A percentile compares a stretch with the other conserved stretches of the same genome.
These are phyloP conservation scores for Earliella scabrosa DNA, from an alignment of 1,284 basidiomycete species.

Conservation along the genomic window DNA sequence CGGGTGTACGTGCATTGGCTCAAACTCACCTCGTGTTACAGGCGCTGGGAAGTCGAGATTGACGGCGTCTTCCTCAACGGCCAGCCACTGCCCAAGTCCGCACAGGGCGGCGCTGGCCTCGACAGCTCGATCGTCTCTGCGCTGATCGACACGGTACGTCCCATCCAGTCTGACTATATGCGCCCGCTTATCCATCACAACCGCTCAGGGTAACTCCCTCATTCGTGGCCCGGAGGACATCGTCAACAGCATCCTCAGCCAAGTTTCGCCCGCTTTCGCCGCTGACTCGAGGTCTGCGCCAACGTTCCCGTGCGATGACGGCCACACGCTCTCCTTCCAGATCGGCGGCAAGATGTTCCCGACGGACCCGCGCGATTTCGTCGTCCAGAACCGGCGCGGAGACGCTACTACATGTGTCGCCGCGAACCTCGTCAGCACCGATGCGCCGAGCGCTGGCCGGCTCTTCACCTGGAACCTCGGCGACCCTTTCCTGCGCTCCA, in stretches of 20 bases:
- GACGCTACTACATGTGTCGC: constrained; percentile 49
- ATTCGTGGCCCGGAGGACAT: constrained; percentile 43
- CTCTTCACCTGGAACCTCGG: constrained; percentile 43
- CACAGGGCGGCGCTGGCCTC: constrained; percentile 38
- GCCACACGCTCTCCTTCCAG: constrained; percentile 61
- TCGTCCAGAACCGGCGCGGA: constrained; percentile 40
- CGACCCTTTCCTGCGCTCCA: constrained; percentile 46
- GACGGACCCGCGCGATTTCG: constrained; percentile 69
- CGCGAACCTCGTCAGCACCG: constrained; percentile 45
- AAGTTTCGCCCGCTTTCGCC: constrained; percentile 40
- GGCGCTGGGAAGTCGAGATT: constrained; percentile 62
- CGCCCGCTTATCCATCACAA: too few species aligned
- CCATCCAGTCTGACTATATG: background rate
- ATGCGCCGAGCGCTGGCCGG: constrained; percentile 3
- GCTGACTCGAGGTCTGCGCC: constrained; percentile 30
- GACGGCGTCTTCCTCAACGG: constrained; percentile 63
- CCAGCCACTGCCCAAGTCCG: constrained; percentile 47
- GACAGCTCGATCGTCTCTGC: constrained; percentile 43
- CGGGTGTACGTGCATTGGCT: background rate
- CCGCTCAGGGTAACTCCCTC: constrained; percentile 45
- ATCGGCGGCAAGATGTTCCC: constrained; percentile 68
- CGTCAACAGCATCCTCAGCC: constrained; percentile 43
- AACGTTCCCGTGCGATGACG: constrained; percentile 45
- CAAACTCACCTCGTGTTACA: constrained; percentile 18
- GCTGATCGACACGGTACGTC: constrained; percentile 54